Evolutionary conservation across 2,329 filamentous ascomycete species (phyloP), one percentile per base, ranked within the genome.

Genomic region (Fusarium burgessii): DNA sequence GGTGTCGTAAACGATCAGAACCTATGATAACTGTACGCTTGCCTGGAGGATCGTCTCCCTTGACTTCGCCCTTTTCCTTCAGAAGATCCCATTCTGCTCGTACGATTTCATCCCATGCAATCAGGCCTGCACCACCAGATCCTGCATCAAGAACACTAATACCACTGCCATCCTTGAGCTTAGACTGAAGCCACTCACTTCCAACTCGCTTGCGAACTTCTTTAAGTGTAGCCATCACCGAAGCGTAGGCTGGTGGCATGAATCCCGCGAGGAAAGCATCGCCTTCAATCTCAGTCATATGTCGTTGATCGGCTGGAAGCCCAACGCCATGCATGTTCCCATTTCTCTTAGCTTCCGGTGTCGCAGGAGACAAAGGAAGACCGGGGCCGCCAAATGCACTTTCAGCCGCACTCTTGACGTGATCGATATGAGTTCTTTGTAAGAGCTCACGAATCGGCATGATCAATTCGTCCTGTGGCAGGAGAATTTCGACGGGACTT

Each of bases 21-120:
- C 91, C 94, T 4, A 93, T 90, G 6, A 98, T 83, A 3, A 97
- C 94, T 0, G 93, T 95, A 58, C 92, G 92, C 78, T 92, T 94
- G 2, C 93, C 93, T 6, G 87, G 84, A 2, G 90, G 88, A 4
- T 84, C 78, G 0, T 80, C 77, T 3, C 81, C 84, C 27, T 74
- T 71, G 0, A 77, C 79, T 35, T 84, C 81, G 1, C 83, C 83
- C 35, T 84, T 82, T 7, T 89, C 87, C 29, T 78, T 87, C 81
- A 95, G 87, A 2, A 91, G 78, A 57, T 92, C 89, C 91, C 93
- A 97, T 78, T 98, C 95, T 0, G 95, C 92, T 68, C 90, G 86
- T 17, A 97, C 75, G 13, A 98, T 85, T 72, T 95, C 91, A 58
- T 93, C 85, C 89, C 93, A 95, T 9, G 93, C 93, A 7, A 92